Conservation (phyloP, 169 alveolate species). For the Cryptosporidium baileyi region DNA sequence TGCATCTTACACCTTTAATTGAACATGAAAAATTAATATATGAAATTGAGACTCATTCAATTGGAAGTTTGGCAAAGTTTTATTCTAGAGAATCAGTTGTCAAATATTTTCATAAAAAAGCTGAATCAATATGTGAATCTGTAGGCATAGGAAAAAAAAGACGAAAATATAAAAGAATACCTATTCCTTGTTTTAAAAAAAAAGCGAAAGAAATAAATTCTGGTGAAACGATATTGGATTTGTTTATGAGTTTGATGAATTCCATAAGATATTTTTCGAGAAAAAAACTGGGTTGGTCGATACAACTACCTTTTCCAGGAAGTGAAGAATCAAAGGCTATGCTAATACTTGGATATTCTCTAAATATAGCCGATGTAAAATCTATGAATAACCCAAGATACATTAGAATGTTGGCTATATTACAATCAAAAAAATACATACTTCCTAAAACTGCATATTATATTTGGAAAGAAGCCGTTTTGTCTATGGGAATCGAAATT, state of each 20-base stretch:
- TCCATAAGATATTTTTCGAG: constrained; percentile 30
- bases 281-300: constrained; percentile 46
- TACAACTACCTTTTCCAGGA: constrained; percentile 55
- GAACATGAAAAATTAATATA: constrained; percentile 4
- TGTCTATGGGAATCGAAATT: constrained; percentile 48
- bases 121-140: constrained; percentile 24
- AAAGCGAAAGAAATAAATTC: constrained; percentile 13
- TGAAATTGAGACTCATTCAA: background rate
- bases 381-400: constrained; percentile 38
- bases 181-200: constrained; percentile 22
- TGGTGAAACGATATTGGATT: constrained; percentile 36
- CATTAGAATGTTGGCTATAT: constrained; percentile 44
- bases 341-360: constrained; percentile 49
- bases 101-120: constrained; percentile 1
- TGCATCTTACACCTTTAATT: constrained; percentile 27
- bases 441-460: constrained; percentile 55
- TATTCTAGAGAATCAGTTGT: constrained; percentile 14
- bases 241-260: constrained; percentile 39
- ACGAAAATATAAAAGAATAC: background rate
- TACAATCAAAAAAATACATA: constrained; percentile 14
- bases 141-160: background rate
- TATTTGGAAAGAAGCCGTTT: constrained; percentile 56
- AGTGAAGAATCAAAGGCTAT: constrained; percentile 64
- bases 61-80: background rate
- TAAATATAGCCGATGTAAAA: constrained; percentile 61